Conservation (phyloP, 805 yeast species). For the Komagataella ulmi region DNA sequence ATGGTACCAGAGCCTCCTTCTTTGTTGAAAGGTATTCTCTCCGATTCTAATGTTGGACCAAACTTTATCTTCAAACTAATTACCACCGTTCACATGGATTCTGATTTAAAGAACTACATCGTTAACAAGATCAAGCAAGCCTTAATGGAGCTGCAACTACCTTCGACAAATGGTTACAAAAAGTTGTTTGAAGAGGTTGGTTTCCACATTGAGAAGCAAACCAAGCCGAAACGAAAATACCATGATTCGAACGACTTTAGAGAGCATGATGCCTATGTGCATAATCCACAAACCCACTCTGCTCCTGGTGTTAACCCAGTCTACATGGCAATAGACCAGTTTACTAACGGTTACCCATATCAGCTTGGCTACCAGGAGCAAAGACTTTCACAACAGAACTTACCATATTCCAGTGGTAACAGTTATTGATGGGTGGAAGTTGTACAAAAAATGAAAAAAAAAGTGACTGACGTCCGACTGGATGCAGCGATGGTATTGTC, state of each 20-base stretch:
- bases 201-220: slow-evolving; percentile 17
- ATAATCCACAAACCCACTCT: not conserved
- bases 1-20: slow-evolving; percentile 6
- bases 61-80: slow-evolving; percentile 70
- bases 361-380: not conserved
- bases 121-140: slow-evolving; percentile 48
- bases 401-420: not conserved
- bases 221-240: not conserved
- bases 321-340: not conserved
- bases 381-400: not conserved
- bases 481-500: not conserved
- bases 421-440: not conserved
- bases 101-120: slow-evolving; percentile 41
- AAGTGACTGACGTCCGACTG: not conserved
- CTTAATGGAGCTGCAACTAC: slow-evolving; percentile 43
- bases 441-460: too few relatives aligned
- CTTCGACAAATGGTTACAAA: slow-evolving; percentile 58
- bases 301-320: not conserved
- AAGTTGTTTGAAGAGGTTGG: slow-evolving; percentile 91
- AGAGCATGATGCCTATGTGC: not conserved
- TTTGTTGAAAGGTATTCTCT: slow-evolving; percentile 42
- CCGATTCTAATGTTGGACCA: slow-evolving; percentile 58
- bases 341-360: not conserved
- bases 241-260: not conserved
- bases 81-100: slow-evolving; percentile 55